Conservation (phyloP, 257 asterid genomes). For the Plantago major region DNA sequence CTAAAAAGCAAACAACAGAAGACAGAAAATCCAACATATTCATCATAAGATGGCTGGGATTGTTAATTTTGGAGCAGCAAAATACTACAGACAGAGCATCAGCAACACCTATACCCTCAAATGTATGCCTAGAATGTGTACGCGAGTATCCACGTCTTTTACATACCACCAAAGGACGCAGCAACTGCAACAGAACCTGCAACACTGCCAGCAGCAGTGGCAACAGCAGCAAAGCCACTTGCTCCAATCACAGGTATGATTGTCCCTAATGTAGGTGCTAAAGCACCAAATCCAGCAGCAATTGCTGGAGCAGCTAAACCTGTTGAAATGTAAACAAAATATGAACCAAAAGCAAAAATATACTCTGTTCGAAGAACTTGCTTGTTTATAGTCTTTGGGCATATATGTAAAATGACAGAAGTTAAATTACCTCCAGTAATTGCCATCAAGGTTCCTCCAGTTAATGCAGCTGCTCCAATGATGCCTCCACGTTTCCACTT, state of each 20-base stretch:
- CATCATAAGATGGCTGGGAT: not conserved
- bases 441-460: constrained; percentile 98
- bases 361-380: not conserved
- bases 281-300: constrained; percentile 89
- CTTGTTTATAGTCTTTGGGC: not conserved
- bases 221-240: constrained; percentile 89
- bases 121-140: constrained; percentile 7
- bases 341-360: constrained; percentile 6
- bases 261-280: constrained; percentile 89
- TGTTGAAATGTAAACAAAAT: constrained; percentile 14
- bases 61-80: constrained; percentile 5
- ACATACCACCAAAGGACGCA: constrained; percentile 91
- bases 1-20: not conserved
- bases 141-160: constrained; percentile 3
- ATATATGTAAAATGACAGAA: constrained; percentile 14
- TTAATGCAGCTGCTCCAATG: constrained; percentile 96
- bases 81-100: constrained; percentile 2
- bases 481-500: constrained; percentile 96
- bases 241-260: constrained; percentile 92
- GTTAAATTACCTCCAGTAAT: constrained; percentile 73
- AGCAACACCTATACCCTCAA: not conserved
- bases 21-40: not conserved
- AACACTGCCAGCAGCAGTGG: constrained; percentile 92
- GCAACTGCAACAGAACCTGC: constrained; percentile 99
- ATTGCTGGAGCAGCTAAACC: constrained; percentile 99